Evolutionary conservation across 495 filamentous ascomycete genomes (phyloP), one percentile per base, ranked within the genome.

Genomic region (Durotheca rogersii): DNA sequence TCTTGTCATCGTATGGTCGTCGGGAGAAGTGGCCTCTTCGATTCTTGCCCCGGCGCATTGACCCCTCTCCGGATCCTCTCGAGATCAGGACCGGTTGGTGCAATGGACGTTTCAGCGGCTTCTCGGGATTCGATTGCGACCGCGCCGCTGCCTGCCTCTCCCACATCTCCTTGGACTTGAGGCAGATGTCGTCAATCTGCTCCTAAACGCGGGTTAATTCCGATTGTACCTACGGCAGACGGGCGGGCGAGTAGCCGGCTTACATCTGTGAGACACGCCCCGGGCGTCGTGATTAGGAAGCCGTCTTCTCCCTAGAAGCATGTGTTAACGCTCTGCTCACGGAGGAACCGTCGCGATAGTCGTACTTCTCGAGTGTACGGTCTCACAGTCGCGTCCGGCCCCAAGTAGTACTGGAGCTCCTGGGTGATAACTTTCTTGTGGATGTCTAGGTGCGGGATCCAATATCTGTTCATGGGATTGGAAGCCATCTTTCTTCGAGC

Each of bases 151-250:
- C 77, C 66, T 79, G 73, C 56, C 65, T 74, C 56, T 79, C 75
- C 75, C 75, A 79, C 62, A 77, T 70, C 42, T 79, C 72, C 44
- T 71, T 77, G 11, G 75, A 79, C 64, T 79, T 79, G 30, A 70
- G 41, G 61, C 77, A 81, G 18, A 81, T 78, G 57, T 81, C 76
- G 48, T 81, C 74, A 33, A 81, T 81, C 61, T 81, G 77, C 65
- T 79, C 75, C 77, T 80, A 56, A 14, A 18, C 35, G 51, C 45
- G 30, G 53, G 65, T 74, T 60, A 71, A 60, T 47, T 38, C 60
- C 46, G 45, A 23, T 48, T 47, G 18, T 30, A 44, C 31, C 41
- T 20, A 46, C 32, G 27, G 47, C 41, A 6, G 33, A 23, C 47
- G 40, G 32, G 25, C 43, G 46, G 39, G 54, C 76, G 33, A 23